Evolutionary conservation across 2,329 filamentous ascomycete genomes (phyloP), one percentile per base, ranked within the genome.

Genomic region (Colletotrichum destructivum): DNA sequence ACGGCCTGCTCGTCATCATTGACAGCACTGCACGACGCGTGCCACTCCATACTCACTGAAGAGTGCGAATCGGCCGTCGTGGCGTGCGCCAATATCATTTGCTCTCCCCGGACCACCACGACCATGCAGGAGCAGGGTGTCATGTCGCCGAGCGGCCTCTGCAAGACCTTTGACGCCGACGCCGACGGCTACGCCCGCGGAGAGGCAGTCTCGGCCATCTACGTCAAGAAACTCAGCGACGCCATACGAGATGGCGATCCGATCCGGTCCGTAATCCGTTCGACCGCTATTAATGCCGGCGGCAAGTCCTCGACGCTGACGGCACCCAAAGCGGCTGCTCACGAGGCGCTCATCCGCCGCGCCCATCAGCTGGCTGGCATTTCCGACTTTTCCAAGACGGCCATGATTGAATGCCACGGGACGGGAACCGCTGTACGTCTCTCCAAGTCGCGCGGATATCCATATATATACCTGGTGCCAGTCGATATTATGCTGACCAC

Each of bases 131-230:
- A 75, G 26, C 55, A 75, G 49, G 74, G 76, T 13, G 72, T 78
- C 1, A 74, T 81, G 9, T 76, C 75, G 5, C 74, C 79, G 4
- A 71, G 73, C 18, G 75, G 75, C 11, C 71, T 60, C 2, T 78
- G 75, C 70, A 73, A 78, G 59, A 78, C 76, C 16, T 85, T 82
- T 62, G 83, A 84, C 54, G 75, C 78, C 9, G 71, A 75, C 9
- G 86, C 84, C 1, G 77, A 85, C 63, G 87, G 86, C 0, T 88
- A 87, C 68, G 83, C 78, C 23, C 52, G n/a, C 31, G n/a, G 52
- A 55, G 85, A 87, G 66, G 84, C 83, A 11, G 75, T 81, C 31
- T 80, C 74, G 2, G 75, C 79, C 16, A 49, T 86, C 9, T 62
- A 84, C 1, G 62, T 87, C 2, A 86, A 86, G 75, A 78, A 75